Conservation (phyloP, 768 basidiomycete genomes). For the Lentinula boryana region DNA sequence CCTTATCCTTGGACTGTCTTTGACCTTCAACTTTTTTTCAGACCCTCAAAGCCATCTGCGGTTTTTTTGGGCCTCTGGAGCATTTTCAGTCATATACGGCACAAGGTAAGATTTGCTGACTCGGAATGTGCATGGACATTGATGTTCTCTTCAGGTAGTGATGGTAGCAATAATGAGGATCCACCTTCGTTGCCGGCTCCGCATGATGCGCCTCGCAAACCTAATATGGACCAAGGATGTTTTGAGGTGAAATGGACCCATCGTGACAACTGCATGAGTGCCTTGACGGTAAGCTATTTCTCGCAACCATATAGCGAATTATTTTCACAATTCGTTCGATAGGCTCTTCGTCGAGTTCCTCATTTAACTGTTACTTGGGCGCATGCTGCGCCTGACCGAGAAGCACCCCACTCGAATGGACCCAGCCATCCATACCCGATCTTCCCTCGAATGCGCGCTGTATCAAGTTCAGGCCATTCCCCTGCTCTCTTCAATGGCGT, state of each 20-base stretch:
- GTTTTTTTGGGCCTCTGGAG: conserved; percentile 64
- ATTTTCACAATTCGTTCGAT: neutral
- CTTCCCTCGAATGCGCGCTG: conserved; percentile 20
- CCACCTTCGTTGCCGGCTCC: conserved; percentile 29
- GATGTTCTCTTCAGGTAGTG: neutral
- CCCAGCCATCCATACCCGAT: conserved; percentile 20
- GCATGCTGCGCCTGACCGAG: conserved; percentile 33
- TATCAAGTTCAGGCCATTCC: neutral
- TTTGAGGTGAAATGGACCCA: conserved; percentile 81
- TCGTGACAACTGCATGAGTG: conserved; percentile 69
- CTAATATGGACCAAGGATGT: conserved; percentile 51
- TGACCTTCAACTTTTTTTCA: conserved; percentile 14
- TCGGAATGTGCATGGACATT: neutral
- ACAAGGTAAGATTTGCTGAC: conserved; percentile 10
- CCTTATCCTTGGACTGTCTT: neutral
- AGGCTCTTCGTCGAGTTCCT: conserved; percentile 68
- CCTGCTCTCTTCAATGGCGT: neutral
- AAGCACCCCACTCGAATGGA: neutral
- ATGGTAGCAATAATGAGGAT: neutral
- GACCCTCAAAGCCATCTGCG: conserved; percentile 46
- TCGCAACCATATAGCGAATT: neutral
- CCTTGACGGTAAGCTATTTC: conserved; percentile 49
- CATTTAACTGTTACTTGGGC: conserved; percentile 78
- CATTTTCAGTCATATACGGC: conserved; percentile 33
- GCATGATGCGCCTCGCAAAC: conserved; percentile 50